Evolutionary conservation across 768 basidiomycete species (phyloP), one percentile per base, ranked within the genome.

Genomic region (Suillus plorans): DNA sequence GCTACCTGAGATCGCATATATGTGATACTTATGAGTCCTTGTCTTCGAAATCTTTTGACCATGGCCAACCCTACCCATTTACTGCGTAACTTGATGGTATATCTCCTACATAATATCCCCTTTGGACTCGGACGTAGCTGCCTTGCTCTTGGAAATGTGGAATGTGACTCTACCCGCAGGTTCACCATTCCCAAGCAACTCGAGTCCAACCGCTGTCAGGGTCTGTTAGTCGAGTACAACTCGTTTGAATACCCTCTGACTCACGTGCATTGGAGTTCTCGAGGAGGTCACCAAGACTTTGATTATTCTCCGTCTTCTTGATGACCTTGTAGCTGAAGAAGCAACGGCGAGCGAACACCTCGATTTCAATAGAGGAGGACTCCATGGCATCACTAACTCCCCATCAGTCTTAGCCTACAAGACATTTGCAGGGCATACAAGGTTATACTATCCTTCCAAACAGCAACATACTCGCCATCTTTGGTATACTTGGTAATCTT

Each of bases 271-370:
- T 76, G 1, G 69, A 59, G 31, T 77, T 74, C 34, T 76, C 76
- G n/a, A 76, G 74, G 13, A 75, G 61, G 60, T 75, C 74, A 1
- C 71, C 74, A 1, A 75, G 63, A 39, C 71, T 76, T 64, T 76
- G 74, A 52, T 70, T 77, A 49, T 69, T 77, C 64, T 75, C 74
- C 39, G 74, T 75, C 67, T 73, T 77, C 64, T 75, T 75, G 64
- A 75, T 74, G 66, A 76, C 8, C 42, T 77, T 75, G 68, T 74
- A 75, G 59, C 53, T 76, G 16, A 74, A 75, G 61, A 76, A 76
- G 39, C 77, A 75, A 3, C 73, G 59, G 13, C 74, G 71, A 3
- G 74, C 74, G 8, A 71, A 77, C 18, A 75, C 76, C 55, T 75
- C 76, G 28, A 75, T 74, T 59, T 77, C 76, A n/a, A 75, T 66